Evolutionary conservation across 495 filamentous ascomycete species (phyloP).

Genomic region (Penicillium flavigenum): DNA sequence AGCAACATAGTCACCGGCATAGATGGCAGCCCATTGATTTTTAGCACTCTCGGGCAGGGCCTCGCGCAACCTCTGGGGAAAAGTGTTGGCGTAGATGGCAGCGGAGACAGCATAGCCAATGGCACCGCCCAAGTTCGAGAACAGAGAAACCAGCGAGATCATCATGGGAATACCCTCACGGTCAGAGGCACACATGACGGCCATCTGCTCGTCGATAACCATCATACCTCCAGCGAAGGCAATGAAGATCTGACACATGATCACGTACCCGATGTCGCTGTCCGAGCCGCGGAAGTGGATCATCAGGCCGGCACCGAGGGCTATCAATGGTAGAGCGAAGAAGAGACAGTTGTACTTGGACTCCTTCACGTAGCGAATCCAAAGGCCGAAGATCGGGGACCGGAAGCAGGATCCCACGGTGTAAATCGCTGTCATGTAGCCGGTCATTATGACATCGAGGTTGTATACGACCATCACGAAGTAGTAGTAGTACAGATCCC

Average conservation of each 20-base stretch:
- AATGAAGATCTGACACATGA: conserved; percentile 78
- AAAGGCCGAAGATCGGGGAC: conserved; percentile 53
- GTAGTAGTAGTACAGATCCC: conserved; percentile 64
- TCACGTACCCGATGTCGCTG: conserved; percentile 60
- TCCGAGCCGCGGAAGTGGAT: conserved; percentile 65
- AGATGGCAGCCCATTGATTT: conserved; percentile 41
- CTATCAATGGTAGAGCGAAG: conserved; percentile 61
- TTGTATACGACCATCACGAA: conserved; percentile 72
- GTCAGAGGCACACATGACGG: conserved; percentile 60
- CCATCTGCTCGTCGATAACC: conserved; percentile 55
- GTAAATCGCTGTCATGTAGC: conserved; percentile 68
- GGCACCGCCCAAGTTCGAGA: conserved; percentile 62
- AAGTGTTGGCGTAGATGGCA: conserved; percentile 63
- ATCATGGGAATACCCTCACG: conserved; percentile 62
- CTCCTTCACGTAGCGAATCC: conserved; percentile 55
- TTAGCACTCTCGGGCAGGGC: conserved; percentile 39
- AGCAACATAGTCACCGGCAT: conserved; percentile 37
- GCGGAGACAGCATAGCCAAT: conserved; percentile 59
- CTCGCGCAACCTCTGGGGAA: conserved; percentile 51
- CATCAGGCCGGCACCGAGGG: conserved; percentile 65
- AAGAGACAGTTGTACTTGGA: conserved; percentile 58
- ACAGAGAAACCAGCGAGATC: conserved; percentile 61
- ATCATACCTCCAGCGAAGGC: conserved; percentile 55
- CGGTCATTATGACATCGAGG: conserved; percentile 54
- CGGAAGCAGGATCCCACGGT: conserved; percentile 66